Percentiles rank a stretch among this genome's conserved stretches.
These are phyloP conservation scores for Ophiostoma ulmi DNA, from an alignment of 2,329 filamentous ascomycete genomes.

Conservation along the genomic window DNA sequence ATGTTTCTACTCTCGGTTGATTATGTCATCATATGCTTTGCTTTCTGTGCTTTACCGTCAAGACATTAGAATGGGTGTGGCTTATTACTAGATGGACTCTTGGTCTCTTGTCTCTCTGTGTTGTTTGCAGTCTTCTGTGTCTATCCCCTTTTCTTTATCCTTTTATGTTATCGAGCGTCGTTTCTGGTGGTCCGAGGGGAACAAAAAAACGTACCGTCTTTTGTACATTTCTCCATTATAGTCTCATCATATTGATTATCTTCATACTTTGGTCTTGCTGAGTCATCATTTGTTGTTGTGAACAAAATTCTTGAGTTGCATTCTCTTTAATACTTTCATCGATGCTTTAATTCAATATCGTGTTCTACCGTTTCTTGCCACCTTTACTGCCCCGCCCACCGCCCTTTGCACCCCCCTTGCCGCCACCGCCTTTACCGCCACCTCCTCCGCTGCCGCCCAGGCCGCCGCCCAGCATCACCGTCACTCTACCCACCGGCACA, in stretches of 20 bases:
- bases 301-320: background rate
- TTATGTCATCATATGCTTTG: background rate
- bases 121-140: conserved; percentile 15
- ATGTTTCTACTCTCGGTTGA: conserved; percentile 22
- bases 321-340: background rate
- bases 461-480: conserved; percentile 65
- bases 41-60: background rate
- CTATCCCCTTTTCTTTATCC: conserved; percentile 10
- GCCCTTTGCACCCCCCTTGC: conserved; percentile 12
- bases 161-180: conserved; percentile 16
- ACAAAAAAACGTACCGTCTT: conserved; percentile 17
- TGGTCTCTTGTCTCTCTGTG: background rate
- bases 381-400: conserved; percentile 12
- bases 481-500: conserved; percentile 73
- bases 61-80: conserved; percentile 7
- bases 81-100: conserved; percentile 11
- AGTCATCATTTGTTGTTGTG: background rate
- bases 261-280: background rate
- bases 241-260: conserved; percentile 16
- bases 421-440: conserved; percentile 37
- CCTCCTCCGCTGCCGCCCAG: conserved; percentile 38
- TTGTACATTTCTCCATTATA: conserved; percentile 4
- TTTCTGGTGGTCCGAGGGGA: conserved; percentile 18
- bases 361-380: conserved; percentile 12
- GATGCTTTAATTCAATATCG: background rate